A percentile compares a stretch with the other conserved stretches of the same genome.
These are phyloP conservation scores for Phytophthora agathidicida DNA, from an alignment of 352 stramenopile species.

Conservation along the genomic window DNA sequence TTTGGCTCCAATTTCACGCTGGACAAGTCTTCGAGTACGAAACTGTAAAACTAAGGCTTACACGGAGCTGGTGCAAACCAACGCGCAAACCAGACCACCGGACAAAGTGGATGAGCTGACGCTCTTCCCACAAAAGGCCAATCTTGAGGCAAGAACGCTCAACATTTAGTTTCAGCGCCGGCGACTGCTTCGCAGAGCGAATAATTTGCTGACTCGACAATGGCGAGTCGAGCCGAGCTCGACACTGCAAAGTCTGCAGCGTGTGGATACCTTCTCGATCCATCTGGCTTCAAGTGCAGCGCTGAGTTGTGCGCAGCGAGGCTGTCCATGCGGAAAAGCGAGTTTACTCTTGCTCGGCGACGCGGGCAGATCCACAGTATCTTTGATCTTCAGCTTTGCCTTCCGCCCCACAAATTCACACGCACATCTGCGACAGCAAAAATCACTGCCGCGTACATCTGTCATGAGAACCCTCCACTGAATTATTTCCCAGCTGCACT, in stretches of 20 bases:
- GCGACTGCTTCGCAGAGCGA: background rate
- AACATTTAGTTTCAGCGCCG: slow-evolving; percentile 22
- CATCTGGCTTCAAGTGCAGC: slow-evolving; percentile 21
- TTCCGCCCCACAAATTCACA: slow-evolving; percentile 1
- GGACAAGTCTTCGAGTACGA: too few species aligned
- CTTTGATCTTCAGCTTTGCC: slow-evolving; percentile 22
- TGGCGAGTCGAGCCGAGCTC: too few species aligned
- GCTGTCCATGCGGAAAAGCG: slow-evolving; percentile 23
- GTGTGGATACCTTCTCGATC: slow-evolving; percentile 7
- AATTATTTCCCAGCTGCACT: slow-evolving; percentile 27
- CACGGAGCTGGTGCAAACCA: too few species aligned
- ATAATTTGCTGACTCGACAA: slow-evolving; percentile 26
- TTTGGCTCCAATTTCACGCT: too few species aligned
- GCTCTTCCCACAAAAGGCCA: slow-evolving; percentile 1
- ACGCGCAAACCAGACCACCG: slow-evolving; percentile 5
- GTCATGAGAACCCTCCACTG: slow-evolving; percentile 5
- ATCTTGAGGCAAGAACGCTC: slow-evolving; percentile 6
- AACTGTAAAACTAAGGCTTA: too few species aligned
- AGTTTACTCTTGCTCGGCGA: background rate
- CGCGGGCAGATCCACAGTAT: slow-evolving; percentile 6
- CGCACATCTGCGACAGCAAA: slow-evolving; percentile 22
- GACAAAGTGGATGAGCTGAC: slow-evolving; percentile 8
- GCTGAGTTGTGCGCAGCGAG: slow-evolving; percentile 9
- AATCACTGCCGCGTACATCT: slow-evolving; percentile 18
- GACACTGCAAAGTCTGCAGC: slow-evolving; percentile 11